Evolutionary conservation across 2,329 filamentous ascomycete genomes (phyloP).

Genomic region (Pyrenophora seminiperda): DNA sequence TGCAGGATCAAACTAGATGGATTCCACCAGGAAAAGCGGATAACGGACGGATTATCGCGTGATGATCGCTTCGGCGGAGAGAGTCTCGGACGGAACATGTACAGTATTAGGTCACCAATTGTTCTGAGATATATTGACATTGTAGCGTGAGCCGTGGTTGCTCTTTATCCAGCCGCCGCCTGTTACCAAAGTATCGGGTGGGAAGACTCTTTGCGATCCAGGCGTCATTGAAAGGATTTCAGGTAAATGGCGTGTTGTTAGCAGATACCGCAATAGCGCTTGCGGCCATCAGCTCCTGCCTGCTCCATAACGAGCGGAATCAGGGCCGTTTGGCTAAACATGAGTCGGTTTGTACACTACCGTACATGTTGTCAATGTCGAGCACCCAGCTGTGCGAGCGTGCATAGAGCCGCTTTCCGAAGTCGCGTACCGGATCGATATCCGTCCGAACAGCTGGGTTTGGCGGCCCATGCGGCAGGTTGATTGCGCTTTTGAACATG

Average conservation of each 20-base stretch:
- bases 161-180: slow-evolving; percentile 33
- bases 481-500: slow-evolving; percentile 30
- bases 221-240: slow-evolving; percentile 12
- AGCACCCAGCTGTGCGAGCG: slow-evolving; percentile 1
- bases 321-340: slow-evolving; percentile 11
- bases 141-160: slow-evolving; percentile 1
- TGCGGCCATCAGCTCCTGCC: slow-evolving; percentile 1
- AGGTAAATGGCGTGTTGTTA: slow-evolving; percentile 18
- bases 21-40: slow-evolving; percentile 2
- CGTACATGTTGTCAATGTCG: slow-evolving; percentile 5
- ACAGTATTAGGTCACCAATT: slow-evolving; percentile 12
- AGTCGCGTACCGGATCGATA: slow-evolving; percentile 30
- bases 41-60: neutral
- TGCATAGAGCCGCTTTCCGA: slow-evolving; percentile 25
- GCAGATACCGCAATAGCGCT: slow-evolving; percentile 6
- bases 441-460: slow-evolving; percentile 29
- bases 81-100: slow-evolving; percentile 4
- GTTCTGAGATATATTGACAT: slow-evolving; percentile 15
- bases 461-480: slow-evolving; percentile 27
- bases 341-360: neutral
- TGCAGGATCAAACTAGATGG: slow-evolving; percentile 4
- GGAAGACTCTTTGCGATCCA: slow-evolving; percentile 12
- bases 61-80: neutral
- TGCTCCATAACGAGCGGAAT: slow-evolving; percentile 10
- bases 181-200: slow-evolving; percentile 17